phyloP scores from a whole-genome alignment of 768 basidiomycete genomes.

The Phaeolepiota aurea region DNA sequence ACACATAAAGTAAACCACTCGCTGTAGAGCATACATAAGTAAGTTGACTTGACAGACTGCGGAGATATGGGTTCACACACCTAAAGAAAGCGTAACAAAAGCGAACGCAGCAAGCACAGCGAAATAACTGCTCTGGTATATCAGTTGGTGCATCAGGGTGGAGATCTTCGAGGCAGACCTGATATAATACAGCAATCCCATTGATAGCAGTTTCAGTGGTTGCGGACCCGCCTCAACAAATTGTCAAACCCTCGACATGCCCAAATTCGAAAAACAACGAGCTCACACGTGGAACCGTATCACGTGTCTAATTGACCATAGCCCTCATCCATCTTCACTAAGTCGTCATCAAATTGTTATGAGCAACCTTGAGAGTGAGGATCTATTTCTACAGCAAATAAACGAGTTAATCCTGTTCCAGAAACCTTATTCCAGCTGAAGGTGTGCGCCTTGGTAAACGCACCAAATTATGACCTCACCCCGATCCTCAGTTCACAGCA shows the following conservation, averaged over 20 bases:
- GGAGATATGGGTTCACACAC: conserved; percentile 30
- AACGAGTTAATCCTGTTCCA: conserved; percentile 33
- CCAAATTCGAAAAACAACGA: too few relatives aligned
- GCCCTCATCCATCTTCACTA: too few relatives aligned
- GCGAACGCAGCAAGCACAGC: conserved; percentile 73
- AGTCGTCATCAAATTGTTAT: conserved; percentile 24
- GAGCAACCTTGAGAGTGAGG: conserved; percentile 89
- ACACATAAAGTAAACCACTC: conserved; percentile 87
- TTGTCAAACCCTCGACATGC: neutral
- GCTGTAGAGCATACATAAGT: conserved; percentile 41
- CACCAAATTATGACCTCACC: neutral
- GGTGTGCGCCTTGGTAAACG: conserved; percentile 31
- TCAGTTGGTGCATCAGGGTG: too few relatives aligned
- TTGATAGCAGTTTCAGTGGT: conserved; percentile 12
- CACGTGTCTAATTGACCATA: too few relatives aligned
- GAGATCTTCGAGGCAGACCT: too few relatives aligned
- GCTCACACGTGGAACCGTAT: too few relatives aligned
- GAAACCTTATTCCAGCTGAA: conserved; percentile 99
- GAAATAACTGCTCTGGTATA: too few relatives aligned
- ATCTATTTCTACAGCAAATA: neutral
- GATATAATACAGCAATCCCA: conserved; percentile 54
- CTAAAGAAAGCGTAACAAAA: conserved; percentile 88
- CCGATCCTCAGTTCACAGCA: conserved; percentile 85
- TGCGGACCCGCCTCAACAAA: neutral
- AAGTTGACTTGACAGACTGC: neutral